A percentile compares a stretch with the other conserved stretches of the same genome.
Conservation (phyloP, 129 eudicot species). For the Apium graveolens region DNA sequence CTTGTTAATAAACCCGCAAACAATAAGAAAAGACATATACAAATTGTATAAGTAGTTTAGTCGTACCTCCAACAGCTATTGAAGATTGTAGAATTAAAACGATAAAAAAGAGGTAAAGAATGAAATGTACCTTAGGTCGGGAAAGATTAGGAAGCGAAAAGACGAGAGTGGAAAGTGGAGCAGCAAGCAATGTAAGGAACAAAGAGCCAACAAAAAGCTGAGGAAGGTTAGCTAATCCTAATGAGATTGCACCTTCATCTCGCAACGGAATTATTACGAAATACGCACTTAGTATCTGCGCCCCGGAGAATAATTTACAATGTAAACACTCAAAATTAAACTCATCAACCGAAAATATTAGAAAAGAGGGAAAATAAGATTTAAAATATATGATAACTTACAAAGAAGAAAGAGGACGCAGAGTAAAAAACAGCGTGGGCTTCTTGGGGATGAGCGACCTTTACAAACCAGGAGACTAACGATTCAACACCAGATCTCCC, state of each 20-base stretch:
- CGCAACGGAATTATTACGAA: constrained; percentile 86
- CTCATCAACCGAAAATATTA: too few species aligned
- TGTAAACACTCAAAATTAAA: too few species aligned
- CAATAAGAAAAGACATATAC: too few species aligned
- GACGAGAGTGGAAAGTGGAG: constrained; percentile 65
- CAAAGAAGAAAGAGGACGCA: constrained; percentile 5
- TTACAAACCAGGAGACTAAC: background rate
- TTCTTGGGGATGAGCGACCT: constrained; percentile 10
- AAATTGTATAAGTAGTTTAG: too few species aligned
- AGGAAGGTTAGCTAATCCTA: constrained; percentile 70
- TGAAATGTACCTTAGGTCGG: constrained; percentile 37
- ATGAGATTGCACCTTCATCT: constrained; percentile 88
- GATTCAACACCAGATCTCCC: background rate
- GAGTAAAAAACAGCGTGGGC: constrained; percentile 1
- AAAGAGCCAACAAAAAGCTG: constrained; percentile 72
- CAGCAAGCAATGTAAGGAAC: constrained; percentile 74
- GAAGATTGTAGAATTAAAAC: too few species aligned
- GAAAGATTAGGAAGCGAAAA: constrained; percentile 66
- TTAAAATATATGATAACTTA: background rate
- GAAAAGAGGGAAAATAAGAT: background rate
- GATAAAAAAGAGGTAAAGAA: too few species aligned
- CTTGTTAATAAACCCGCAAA: too few species aligned
- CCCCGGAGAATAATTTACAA: too few species aligned
- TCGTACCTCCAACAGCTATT: too few species aligned
- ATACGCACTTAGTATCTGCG: constrained; percentile 84